These are phyloP conservation scores for Boletellus sp. DNA, from an alignment of 768 basidiomycete species.

Conservation along the genomic window DNA sequence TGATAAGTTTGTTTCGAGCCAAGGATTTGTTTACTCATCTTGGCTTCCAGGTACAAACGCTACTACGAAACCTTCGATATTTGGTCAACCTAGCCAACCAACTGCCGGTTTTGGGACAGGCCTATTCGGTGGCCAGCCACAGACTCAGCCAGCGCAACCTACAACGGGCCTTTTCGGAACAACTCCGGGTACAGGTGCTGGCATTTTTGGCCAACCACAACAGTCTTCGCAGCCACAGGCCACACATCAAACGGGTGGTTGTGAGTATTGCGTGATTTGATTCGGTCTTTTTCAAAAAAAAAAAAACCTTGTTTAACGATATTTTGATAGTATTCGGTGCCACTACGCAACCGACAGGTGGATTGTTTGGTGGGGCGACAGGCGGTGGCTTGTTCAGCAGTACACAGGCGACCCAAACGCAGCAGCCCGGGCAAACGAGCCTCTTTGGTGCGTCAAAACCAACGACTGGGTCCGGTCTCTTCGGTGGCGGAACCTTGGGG, in stretches of 20 bases:
- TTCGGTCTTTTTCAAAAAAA: neutral
- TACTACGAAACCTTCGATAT: constrained; percentile 44
- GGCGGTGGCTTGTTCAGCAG: constrained; percentile 34
- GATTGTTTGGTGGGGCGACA: constrained; percentile 38
- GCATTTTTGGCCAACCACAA: constrained; percentile 34
- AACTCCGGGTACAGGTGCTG: constrained; percentile 15
- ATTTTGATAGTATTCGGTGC: constrained; percentile 36
- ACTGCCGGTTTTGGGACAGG: constrained; percentile 36
- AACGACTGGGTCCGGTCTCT: constrained; percentile 36
- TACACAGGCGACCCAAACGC: constrained; percentile 35
- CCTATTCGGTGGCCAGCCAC: constrained; percentile 27
- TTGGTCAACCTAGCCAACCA: constrained; percentile 47
- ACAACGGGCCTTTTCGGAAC: constrained; percentile 31
- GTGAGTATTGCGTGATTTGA: constrained; percentile 25
- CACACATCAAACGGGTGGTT: constrained; percentile 35
- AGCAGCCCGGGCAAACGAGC: constrained; percentile 34
- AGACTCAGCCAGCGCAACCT: constrained; percentile 22
- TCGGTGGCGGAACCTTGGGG: constrained; percentile 51
- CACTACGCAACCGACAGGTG: constrained; percentile 27
- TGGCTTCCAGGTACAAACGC: constrained; percentile 27
- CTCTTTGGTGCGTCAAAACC: constrained; percentile 32
- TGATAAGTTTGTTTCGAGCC: constrained; percentile 29
- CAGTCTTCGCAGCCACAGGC: constrained; percentile 36
- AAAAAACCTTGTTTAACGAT: constrained; percentile 9
- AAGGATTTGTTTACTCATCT: neutral